Evolutionary conservation across 495 filamentous ascomycete species (phyloP).

Genomic region (Pyrenula aspistea): DNA sequence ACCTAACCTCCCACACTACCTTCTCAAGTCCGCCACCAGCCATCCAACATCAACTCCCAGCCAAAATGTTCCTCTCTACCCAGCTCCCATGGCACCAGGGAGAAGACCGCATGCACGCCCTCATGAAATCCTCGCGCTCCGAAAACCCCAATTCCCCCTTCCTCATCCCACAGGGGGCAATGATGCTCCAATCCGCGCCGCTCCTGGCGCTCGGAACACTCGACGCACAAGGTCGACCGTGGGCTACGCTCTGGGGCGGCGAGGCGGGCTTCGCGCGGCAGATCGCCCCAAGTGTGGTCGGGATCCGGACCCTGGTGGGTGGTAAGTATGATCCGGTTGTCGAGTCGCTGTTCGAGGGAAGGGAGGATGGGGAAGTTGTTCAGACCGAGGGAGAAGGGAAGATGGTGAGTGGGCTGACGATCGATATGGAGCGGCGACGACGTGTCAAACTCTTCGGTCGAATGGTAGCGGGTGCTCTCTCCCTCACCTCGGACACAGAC

Average conservation of each 20-base stretch:
- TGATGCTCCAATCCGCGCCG: slow-evolving; percentile 42
- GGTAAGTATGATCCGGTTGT: slow-evolving; percentile 52
- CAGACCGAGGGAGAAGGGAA: slow-evolving; percentile 13
- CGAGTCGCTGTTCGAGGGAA: slow-evolving; percentile 31
- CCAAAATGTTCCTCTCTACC: background rate
- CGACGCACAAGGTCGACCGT: slow-evolving; percentile 50
- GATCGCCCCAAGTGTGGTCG: slow-evolving; percentile 44
- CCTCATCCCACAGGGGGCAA: slow-evolving; percentile 38
- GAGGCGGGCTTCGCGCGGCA: slow-evolving; percentile 51
- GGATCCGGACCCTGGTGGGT: slow-evolving; percentile 46
- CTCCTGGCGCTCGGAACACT: slow-evolving; percentile 60
- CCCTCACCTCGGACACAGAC: slow-evolving; percentile 12
- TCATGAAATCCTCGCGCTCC: slow-evolving; percentile 29
- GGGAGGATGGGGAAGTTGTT: slow-evolving; percentile 27
- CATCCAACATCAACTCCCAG: too few relatives aligned
- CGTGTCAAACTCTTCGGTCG: slow-evolving; percentile 57
- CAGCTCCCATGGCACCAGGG: slow-evolving; percentile 34
- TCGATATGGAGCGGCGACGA: slow-evolving; percentile 53
- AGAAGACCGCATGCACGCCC: slow-evolving; percentile 33
- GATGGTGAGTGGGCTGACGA: slow-evolving; percentile 48
- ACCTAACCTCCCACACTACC: too few relatives aligned
- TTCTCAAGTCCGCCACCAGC: too few relatives aligned
- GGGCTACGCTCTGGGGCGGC: slow-evolving; percentile 66
- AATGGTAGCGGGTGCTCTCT: slow-evolving; percentile 44
- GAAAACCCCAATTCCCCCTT: slow-evolving; percentile 52